Conservation (phyloP, 1,284 basidiomycete genomes). For the Chiua sp. region DNA sequence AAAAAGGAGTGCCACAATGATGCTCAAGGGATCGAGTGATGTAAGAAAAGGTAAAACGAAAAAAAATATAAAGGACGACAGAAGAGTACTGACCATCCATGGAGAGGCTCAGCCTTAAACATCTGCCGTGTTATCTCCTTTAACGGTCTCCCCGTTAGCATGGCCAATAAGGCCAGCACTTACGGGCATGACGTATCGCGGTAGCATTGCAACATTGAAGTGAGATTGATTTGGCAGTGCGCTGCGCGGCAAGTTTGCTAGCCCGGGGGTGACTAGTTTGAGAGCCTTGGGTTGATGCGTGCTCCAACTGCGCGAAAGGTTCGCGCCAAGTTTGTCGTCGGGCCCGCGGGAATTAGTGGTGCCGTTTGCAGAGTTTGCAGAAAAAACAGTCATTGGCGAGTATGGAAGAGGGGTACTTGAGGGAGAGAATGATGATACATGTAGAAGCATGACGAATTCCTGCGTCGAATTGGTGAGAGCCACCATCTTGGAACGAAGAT, state of each 20-base stretch:
- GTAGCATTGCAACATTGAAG: conserved; percentile 47
- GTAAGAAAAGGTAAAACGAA: not conserved
- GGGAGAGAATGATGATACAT: conserved; percentile 77
- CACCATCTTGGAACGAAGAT: conserved; percentile 68
- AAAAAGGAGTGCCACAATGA: conserved; percentile 1
- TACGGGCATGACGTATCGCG: conserved; percentile 10
- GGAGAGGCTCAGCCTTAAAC: conserved; percentile 40
- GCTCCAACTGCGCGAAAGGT: conserved; percentile 66
- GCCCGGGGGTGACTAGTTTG: conserved; percentile 43
- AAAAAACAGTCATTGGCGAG: conserved; percentile 55
- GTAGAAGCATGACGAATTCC: conserved; percentile 78
- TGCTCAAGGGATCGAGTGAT: conserved; percentile 2
- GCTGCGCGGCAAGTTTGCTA: conserved; percentile 52
- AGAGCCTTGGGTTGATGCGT: conserved; percentile 51
- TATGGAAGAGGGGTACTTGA: conserved; percentile 57
- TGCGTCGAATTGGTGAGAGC: conserved; percentile 78
- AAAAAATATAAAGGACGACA: not conserved
- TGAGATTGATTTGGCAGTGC: conserved; percentile 56
- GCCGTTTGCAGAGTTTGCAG: conserved; percentile 11
- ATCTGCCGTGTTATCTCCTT: conserved; percentile 20
- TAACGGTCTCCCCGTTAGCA: conserved; percentile 19
- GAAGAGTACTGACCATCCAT: conserved; percentile 13
- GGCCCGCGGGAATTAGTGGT: conserved; percentile 17
- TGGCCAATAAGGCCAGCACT: conserved; percentile 8
- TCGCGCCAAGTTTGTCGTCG: conserved; percentile 55